Base-by-base conservation (phyloP, 345 rosid genomes). In the Acer saccharum region DNA sequence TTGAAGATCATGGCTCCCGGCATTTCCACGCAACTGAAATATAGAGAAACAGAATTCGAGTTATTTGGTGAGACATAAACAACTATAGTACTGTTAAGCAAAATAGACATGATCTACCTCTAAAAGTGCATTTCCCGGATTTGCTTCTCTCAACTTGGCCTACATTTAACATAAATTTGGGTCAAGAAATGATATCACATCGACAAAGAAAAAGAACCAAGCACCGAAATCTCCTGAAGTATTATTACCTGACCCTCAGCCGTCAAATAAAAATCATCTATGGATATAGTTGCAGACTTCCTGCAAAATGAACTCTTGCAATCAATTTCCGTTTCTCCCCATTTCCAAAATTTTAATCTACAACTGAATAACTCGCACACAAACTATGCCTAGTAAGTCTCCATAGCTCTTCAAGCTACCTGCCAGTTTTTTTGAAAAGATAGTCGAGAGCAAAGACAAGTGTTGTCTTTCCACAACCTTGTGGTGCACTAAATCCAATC, bases 401-500 rank as follows among this genome's bases (percentile, higher is more conserved):
- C 64, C 65, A 54, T 72, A 35, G 63, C 79, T 29, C 78, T 43
- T 55, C 72, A 60, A 70, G 74, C 66, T 83, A 96, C 99, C 94
- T 92, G 88, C 90, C 90, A 23, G 94, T 91, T 44, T 82, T 77
- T 71, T 77, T 74, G 85, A 96, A 96, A 75, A 96, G 98, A 82
- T 89, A 89, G 81, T 89, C 88, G 76, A 96, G 98, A 52, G 98
- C 99, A 87, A 92, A 91, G 77, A 92, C 98, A 69, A 94, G 99
- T 13, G 99, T 96, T 64, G 97, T 94, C 90, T 96, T 96, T 78
- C 99, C 99, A 86, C 98, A 94, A 35, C 98, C 99, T 80, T 96
- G 98, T 27, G 99, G 98, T 4, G 98, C 98, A 69, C 98, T 94
- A 70, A 96, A 94, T 78, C 99, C 99, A 84, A 96, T 87, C 99